These are phyloP conservation scores for Penicillium paneum DNA, from an alignment of 2,329 filamentous ascomycete genomes.

Conservation along the genomic window DNA sequence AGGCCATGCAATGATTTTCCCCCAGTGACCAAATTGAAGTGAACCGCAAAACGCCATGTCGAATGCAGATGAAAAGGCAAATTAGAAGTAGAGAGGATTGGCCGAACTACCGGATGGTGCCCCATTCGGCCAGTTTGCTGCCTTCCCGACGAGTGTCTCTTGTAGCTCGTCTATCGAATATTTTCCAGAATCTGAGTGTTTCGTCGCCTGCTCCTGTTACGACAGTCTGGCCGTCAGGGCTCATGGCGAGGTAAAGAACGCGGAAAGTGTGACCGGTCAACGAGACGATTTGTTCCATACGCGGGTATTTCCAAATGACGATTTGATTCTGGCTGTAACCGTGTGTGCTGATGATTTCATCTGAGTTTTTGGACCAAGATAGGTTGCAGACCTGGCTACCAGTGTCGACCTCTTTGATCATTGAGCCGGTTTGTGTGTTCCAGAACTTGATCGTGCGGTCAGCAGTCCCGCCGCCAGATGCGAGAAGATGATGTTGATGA, in stretches of 20 bases:
- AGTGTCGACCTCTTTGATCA: constrained; percentile 87
- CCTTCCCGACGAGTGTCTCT: constrained; percentile 64
- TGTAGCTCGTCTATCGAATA: constrained; percentile 80
- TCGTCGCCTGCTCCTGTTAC: constrained; percentile 97
- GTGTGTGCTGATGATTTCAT: constrained; percentile 95
- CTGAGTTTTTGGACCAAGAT: constrained; percentile 95
- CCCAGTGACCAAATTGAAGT: constrained; percentile 15
- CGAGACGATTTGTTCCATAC: constrained; percentile 94
- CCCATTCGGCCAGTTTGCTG: constrained; percentile 71
- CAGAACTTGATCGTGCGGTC: constrained; percentile 97
- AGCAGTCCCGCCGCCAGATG: constrained; percentile 91
- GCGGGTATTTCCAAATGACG: constrained; percentile 98
- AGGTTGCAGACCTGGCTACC: constrained; percentile 99
- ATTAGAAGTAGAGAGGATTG: constrained; percentile 9
- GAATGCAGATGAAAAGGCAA: constrained; percentile 32
- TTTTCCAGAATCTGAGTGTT: constrained; percentile 93
- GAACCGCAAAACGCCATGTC: constrained; percentile 34
- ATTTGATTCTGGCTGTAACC: constrained; percentile 98
- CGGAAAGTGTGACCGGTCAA: constrained; percentile 95
- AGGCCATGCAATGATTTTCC: constrained; percentile 26
- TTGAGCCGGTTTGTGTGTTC: constrained; percentile 80
- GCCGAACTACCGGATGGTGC: constrained; percentile 62
- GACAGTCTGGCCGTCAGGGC: constrained; percentile 86
- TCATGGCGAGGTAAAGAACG: constrained; percentile 95
- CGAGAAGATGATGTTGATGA: constrained; percentile 89